A percentile compares a stretch with the other conserved stretches of the same genome.
phyloP scores from a whole-genome alignment of 1,139 yeast species.

The Scheffersomyces parashehatae region DNA sequence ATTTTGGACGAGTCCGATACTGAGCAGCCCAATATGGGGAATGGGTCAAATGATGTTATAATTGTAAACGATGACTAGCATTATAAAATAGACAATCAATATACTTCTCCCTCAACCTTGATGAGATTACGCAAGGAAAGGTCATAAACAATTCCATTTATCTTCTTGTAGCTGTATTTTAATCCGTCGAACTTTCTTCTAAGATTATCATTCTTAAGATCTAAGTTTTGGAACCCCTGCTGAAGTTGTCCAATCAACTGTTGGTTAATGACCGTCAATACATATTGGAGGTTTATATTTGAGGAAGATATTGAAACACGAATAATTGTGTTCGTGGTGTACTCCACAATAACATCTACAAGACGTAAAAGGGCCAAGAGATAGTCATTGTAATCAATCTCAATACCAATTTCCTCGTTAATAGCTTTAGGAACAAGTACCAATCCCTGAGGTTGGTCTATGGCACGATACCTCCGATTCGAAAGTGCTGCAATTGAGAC shows the following conservation, averaged over 20 bases:
- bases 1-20: neutral
- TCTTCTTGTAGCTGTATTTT: slow-evolving; percentile 30
- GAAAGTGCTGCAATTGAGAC: too few species aligned
- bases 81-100: too few species aligned
- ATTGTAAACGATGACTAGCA: neutral
- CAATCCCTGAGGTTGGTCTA: slow-evolving; percentile 12
- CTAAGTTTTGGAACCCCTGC: slow-evolving; percentile 30
- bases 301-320: slow-evolving; percentile 18
- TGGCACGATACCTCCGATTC: too few species aligned
- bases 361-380: slow-evolving; percentile 24
- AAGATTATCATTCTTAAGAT: slow-evolving; percentile 30
- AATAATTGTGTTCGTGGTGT: slow-evolving; percentile 29
- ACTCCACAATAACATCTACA: slow-evolving; percentile 28
- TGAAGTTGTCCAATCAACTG: slow-evolving; percentile 26
- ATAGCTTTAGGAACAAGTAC: slow-evolving; percentile 22
- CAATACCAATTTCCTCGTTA: slow-evolving; percentile 9
- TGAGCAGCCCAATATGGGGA: neutral
- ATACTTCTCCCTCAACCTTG: too few species aligned
- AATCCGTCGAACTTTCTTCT: slow-evolving; percentile 32
- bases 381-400: slow-evolving; percentile 23
- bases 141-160: slow-evolving; percentile 27
- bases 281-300: neutral
- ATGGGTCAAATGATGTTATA: neutral
- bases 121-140: neutral
- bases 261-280: slow-evolving; percentile 17